A percentile compares a stretch with the other conserved stretches of the same genome.
Evolutionary conservation across 176 grass and related monocot species (phyloP).

Genomic region (Lolium multiflorum): DNA sequence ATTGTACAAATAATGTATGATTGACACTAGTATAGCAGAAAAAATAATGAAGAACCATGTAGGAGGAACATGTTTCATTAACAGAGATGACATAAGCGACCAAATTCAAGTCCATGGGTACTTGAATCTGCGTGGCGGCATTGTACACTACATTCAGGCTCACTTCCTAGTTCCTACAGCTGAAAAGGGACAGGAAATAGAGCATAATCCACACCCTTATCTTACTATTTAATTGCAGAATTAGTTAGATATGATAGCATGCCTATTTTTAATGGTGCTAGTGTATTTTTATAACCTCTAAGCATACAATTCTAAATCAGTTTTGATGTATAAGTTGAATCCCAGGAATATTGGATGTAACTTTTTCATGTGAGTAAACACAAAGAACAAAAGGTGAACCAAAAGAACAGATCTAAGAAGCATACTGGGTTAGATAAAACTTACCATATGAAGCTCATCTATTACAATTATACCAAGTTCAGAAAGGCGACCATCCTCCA

Average conservation of each 20-base stretch:
- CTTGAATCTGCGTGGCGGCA: neutral
- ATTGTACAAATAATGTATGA: constrained; percentile 19
- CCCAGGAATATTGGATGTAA: neutral
- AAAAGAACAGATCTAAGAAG: constrained; percentile 33
- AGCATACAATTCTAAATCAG: constrained; percentile 20
- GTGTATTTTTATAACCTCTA: neutral
- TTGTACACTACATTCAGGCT: neutral
- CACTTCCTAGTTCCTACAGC: neutral
- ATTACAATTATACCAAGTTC: constrained; percentile 99
- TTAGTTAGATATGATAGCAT: constrained; percentile 31
- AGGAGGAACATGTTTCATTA: neutral
- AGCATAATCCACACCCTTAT: neutral
- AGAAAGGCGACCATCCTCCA: constrained; percentile 93
- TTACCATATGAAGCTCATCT: constrained; percentile 99
- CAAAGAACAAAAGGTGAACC: constrained; percentile 13
- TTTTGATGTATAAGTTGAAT: constrained; percentile 6
- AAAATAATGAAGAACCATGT: neutral
- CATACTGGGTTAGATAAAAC: constrained; percentile 31
- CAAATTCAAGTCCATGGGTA: neutral
- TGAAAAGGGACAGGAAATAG: neutral
- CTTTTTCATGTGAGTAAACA: constrained; percentile 20
- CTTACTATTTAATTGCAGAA: neutral
- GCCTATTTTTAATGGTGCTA: neutral
- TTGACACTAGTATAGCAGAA: neutral
- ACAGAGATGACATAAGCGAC: neutral